Conservation (phyloP, 768 basidiomycete genomes). For the Leccinum rimulosum region DNA sequence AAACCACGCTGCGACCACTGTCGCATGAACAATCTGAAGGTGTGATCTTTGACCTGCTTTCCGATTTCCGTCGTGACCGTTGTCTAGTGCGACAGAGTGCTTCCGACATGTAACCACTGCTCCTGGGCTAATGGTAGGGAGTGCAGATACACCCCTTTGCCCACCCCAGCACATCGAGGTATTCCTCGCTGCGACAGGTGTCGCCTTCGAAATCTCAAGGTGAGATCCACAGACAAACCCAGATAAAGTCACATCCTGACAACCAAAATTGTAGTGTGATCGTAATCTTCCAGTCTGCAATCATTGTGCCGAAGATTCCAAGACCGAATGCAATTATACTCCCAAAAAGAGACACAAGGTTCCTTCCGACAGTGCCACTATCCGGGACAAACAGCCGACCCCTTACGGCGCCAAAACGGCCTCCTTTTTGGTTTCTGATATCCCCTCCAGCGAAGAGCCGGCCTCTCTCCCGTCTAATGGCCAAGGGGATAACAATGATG, state of each 20-base stretch:
- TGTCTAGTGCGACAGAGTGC: slow-evolving; percentile 63
- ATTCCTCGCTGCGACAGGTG: slow-evolving; percentile 74
- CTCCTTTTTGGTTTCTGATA: slow-evolving; percentile 46
- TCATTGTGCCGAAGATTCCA: slow-evolving; percentile 52
- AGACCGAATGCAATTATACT: slow-evolving; percentile 66
- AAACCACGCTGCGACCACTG: slow-evolving; percentile 76
- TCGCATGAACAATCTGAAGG: slow-evolving; percentile 69
- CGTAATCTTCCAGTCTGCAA: slow-evolving; percentile 70
- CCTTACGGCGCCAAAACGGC: slow-evolving; percentile 48
- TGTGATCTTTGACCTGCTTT: slow-evolving; percentile 32
- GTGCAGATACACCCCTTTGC: slow-evolving; percentile 71
- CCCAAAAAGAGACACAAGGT: slow-evolving; percentile 67
- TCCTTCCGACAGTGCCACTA: slow-evolving; percentile 39
- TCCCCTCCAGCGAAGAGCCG: slow-evolving; percentile 33
- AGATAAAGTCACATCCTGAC: neutral
- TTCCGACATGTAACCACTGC: slow-evolving; percentile 72
- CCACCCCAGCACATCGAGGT: slow-evolving; percentile 72
- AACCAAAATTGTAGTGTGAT: slow-evolving; percentile 51
- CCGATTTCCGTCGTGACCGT: slow-evolving; percentile 12
- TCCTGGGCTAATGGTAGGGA: slow-evolving; percentile 61
- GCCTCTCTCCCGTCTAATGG: slow-evolving; percentile 13
- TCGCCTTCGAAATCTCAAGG: slow-evolving; percentile 65
- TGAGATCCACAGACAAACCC: slow-evolving; percentile 27
- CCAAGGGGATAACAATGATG: slow-evolving; percentile 26
- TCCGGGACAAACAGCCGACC: slow-evolving; percentile 36